Conservation (phyloP, 352 stramenopile species). For the Globisporangium recalcitrans region DNA sequence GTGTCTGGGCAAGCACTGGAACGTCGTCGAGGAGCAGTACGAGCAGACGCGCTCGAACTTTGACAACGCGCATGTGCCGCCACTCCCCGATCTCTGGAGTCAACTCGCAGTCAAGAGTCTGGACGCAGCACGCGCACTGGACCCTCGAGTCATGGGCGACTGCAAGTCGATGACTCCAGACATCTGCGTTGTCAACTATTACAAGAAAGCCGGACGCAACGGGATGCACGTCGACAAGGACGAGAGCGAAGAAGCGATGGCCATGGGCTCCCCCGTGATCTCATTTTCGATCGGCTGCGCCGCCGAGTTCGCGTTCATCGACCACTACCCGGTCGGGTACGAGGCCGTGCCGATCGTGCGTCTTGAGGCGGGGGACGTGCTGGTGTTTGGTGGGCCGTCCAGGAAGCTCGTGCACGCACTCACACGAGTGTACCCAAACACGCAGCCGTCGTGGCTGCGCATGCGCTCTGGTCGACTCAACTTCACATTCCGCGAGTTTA, state of each 20-base stretch:
- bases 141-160: conserved; percentile 42
- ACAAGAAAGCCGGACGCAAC: conserved; percentile 68
- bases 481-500: conserved; percentile 66
- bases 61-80: conserved; percentile 30
- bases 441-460: conserved; percentile 43
- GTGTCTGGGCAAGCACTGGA: conserved; percentile 67
- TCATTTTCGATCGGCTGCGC: conserved; percentile 65
- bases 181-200: conserved; percentile 74
- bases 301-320: conserved; percentile 63
- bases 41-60: conserved; percentile 50
- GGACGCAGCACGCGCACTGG: conserved; percentile 26
- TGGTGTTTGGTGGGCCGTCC: conserved; percentile 65
- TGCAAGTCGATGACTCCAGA: conserved; percentile 43
- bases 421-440: conserved; percentile 54
- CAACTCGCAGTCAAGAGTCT: conserved; percentile 34
- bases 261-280: conserved; percentile 57
- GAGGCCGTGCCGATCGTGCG: conserved; percentile 56
- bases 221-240: conserved; percentile 76
- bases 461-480: conserved; percentile 65
- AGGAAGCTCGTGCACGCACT: conserved; percentile 60
- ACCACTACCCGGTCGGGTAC: conserved; percentile 41
- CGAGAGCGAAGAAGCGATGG: conserved; percentile 52
- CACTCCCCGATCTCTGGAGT: conserved; percentile 33
- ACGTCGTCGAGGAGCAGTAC: conserved; percentile 67
- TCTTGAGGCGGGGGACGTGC: conserved; percentile 57